Base-by-base conservation (phyloP, 805 yeast species). In the Candida taoyuanica region DNA sequence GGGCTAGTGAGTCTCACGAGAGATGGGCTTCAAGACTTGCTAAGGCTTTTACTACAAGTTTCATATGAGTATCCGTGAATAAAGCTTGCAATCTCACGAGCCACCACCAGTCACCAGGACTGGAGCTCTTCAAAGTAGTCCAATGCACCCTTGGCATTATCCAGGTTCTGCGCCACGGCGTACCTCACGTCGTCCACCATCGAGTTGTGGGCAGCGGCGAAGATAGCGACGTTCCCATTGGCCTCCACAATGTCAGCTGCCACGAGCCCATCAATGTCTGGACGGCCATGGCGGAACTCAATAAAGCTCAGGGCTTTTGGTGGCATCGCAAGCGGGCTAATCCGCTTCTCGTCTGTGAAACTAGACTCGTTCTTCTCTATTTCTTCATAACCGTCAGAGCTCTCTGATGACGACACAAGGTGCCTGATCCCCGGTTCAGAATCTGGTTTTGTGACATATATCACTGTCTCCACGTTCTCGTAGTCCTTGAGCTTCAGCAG, bases 71-170 rank as follows among this genome's bases (percentile, higher is more conserved):
- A 26, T 20, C 19, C 21, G 9, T 35, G 18, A n/a, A n/a, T 12
- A 17, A 17, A 31, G 20, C n/a, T n/a, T n/a, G n/a, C n/a, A n/a
- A n/a, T n/a, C n/a, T n/a, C n/a, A n/a, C n/a, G n/a, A n/a, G n/a
- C n/a, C n/a, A n/a, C n/a, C 7, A 17, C 8, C 20, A 27, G 29
- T 50, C 37, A 69, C 85, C 84, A 78, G 13, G 68, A 69, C 58
- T 78, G 82, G 33, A 78, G 56, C 49, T 76, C 78, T 54, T 78
- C 84, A 46, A 62, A 66, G 43, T 71, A 64, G 37, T 76, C 83
- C n/a, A 78, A 64, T 46, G 78, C 60, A 37, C 69, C 64, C 14
- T 51, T 48, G 8, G 41, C 29, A 16, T 18, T 25, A 6, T 50
- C 44, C 40, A 68, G 48, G 41, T 63, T 58, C 17, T 63, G 52